phyloP scores from a whole-genome alignment of 2,329 filamentous ascomycete species.

The Colletotrichum magnum region DNA sequence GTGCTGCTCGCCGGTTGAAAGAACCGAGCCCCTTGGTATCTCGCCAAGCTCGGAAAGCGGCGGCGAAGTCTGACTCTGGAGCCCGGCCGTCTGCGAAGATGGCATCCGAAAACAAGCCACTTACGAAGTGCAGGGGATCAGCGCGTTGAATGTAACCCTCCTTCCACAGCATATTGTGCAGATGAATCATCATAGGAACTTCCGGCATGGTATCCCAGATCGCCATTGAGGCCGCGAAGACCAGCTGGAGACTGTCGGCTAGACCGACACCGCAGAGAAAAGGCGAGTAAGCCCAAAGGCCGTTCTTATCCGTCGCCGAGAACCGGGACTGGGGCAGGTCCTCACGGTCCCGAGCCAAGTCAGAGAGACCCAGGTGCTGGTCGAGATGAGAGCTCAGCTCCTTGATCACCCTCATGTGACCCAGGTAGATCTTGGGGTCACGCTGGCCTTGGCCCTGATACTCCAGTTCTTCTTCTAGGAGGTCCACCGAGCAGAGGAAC shows the following conservation, averaged over 20 bases:
- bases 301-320: constrained; percentile 55
- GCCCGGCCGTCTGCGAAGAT: no score
- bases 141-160: background rate
- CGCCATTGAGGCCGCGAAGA: constrained; percentile 51
- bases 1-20: no score
- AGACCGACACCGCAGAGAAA: constrained; percentile 63
- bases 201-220: constrained; percentile 59
- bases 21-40: no score
- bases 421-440: no score
- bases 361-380: background rate
- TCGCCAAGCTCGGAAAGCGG: no score
- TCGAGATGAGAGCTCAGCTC: background rate
- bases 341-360: background rate
- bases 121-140: background rate
- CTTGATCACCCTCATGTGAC: background rate
- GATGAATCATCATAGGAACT: constrained; percentile 55
- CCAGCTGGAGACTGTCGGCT: constrained; percentile 58
- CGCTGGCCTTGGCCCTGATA: no score
- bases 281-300: constrained; percentile 63
- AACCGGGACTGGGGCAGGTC: constrained; percentile 57
- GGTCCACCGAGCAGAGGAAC: no score
- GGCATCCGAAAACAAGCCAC: no score
- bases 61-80: no score
- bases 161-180: constrained; percentile 60
- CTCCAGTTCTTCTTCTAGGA: no score